Conservation (phyloP, 192 early-diverging fungal species). For the Borealophlyctis nickersoniae region DNA sequence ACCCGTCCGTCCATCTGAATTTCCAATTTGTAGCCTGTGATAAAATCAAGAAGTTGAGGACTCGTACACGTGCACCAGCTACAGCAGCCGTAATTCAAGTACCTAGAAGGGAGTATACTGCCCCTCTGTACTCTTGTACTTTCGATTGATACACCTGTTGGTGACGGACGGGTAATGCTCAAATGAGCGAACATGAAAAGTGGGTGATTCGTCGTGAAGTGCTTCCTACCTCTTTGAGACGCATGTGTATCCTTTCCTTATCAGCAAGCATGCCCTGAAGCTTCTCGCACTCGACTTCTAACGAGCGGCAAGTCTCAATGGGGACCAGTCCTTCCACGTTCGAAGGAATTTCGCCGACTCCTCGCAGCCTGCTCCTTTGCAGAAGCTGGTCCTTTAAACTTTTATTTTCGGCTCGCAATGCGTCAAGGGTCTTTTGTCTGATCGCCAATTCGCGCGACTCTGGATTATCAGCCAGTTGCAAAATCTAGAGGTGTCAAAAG, state of each 20-base stretch:
- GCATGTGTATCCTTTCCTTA: constrained; percentile 62
- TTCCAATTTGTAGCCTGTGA: constrained; percentile 43
- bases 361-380: neutral
- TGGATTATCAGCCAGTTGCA: constrained; percentile 77
- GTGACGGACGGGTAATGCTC: constrained; percentile 60
- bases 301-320: constrained; percentile 48
- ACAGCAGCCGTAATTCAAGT: constrained; percentile 22
- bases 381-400: constrained; percentile 46
- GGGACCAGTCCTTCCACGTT: constrained; percentile 44
- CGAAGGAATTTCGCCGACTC: neutral
- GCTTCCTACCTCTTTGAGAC: constrained; percentile 70
- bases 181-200: too few species aligned
- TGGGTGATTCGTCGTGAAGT: too few species aligned
- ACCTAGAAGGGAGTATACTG: constrained; percentile 70
- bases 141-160: constrained; percentile 68
- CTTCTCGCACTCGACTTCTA: constrained; percentile 55
- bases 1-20: constrained; percentile 61
- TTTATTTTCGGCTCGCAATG: constrained; percentile 67
- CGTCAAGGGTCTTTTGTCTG: constrained; percentile 65
- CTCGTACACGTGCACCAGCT: constrained; percentile 53
- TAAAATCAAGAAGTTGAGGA: neutral
- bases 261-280: constrained; percentile 55
- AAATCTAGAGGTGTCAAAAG: constrained; percentile 34
- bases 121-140: constrained; percentile 70
- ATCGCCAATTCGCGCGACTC: constrained; percentile 62